phyloP scores from a whole-genome alignment of 164 flowering plant genomes.

The Liriodendron chinense region DNA sequence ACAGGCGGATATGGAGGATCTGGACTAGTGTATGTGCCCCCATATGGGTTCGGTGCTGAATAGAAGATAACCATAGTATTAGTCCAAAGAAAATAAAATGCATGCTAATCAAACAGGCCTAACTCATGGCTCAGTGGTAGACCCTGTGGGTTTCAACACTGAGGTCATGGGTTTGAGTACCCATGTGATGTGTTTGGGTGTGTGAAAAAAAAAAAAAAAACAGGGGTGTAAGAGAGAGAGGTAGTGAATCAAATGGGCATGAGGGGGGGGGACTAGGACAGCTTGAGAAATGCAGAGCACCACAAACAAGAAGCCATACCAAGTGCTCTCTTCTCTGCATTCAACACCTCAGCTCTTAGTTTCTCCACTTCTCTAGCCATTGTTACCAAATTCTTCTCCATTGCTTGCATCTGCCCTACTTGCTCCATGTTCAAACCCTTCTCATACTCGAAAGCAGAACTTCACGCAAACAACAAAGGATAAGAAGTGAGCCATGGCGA shows the following conservation, averaged over 20 bases:
- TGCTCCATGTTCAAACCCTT: constrained; percentile 61
- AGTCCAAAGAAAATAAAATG: neutral
- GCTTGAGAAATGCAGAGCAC: neutral
- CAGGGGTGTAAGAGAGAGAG: neutral
- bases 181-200: too few species aligned
- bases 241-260: too few species aligned
- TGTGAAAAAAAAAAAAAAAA: too few species aligned
- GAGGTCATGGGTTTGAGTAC: too few species aligned
- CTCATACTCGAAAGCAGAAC: constrained; percentile 67
- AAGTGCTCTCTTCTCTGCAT: constrained; percentile 53
- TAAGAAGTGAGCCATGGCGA: neutral
- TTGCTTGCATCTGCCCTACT: constrained; percentile 64
- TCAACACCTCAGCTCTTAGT: constrained; percentile 48
- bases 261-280: neutral
- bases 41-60: constrained; percentile 34
- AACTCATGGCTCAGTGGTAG: too few species aligned
- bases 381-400: constrained; percentile 61
- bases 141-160: too few species aligned
- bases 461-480: constrained; percentile 18
- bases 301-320: constrained; percentile 34
- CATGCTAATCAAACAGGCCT: neutral
- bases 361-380: constrained; percentile 73
- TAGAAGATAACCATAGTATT: neutral
- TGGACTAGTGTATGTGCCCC: constrained; percentile 27
- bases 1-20: constrained; percentile 34